These are phyloP conservation scores for Takakia lepidozioides DNA, from an alignment of 225 moss, liverwort and hornwort genomes.

Conservation along the genomic window DNA sequence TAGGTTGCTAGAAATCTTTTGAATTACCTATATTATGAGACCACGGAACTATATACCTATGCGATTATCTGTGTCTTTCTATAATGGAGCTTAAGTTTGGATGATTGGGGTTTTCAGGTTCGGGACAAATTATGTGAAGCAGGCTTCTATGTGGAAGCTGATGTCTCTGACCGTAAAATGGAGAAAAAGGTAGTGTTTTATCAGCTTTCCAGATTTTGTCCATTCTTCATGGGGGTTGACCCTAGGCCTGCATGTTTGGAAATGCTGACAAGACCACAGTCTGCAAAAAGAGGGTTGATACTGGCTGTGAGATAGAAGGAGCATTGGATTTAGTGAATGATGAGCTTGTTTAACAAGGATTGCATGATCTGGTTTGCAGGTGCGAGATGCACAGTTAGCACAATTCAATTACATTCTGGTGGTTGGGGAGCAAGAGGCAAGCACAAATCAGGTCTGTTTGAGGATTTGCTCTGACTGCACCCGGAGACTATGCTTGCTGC, in stretches of 20 bases:
- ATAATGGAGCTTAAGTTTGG: no score
- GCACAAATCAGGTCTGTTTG: slow-evolving; percentile 28
- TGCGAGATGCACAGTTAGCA: slow-evolving; percentile 85
- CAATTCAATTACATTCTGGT: slow-evolving; percentile 98
- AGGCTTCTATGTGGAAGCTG: slow-evolving; percentile 76
- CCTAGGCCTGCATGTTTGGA: no score
- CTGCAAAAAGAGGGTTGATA: no score
- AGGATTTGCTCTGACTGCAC: neutral
- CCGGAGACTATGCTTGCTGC: neutral
- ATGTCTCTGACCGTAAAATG: slow-evolving; percentile 60
- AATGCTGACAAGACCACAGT: no score
- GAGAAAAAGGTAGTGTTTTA: slow-evolving; percentile 75
- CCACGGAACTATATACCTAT: neutral
- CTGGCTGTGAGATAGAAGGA: no score
- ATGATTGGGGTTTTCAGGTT: slow-evolving; percentile 42
- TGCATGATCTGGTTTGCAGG: slow-evolving; percentile 35
- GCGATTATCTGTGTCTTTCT: neutral
- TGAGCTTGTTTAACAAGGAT: no score
- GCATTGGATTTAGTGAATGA: no score
- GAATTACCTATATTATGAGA: no score
- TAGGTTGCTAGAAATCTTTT: no score
- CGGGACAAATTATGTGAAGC: slow-evolving; percentile 53
- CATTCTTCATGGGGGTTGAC: no score
- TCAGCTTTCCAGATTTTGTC: no score
- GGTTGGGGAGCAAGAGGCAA: slow-evolving; percentile 82